phyloP scores from a whole-genome alignment of 78 protist genomes.

The Dictyostelium intermedium region DNA sequence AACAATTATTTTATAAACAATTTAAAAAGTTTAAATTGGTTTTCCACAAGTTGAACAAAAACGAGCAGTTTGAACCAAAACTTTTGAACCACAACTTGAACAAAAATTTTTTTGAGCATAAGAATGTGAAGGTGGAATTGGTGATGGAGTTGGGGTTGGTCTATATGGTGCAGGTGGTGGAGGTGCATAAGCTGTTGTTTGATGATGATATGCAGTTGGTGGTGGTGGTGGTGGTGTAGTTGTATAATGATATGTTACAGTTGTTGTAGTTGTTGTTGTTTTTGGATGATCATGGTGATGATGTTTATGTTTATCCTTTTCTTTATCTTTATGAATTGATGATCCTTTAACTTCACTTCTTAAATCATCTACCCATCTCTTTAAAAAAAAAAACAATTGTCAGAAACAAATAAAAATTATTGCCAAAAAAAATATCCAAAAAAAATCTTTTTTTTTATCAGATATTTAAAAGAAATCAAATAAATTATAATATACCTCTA shows the following conservation, averaged over 20 bases:
- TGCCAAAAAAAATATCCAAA: no score
- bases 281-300: not conserved
- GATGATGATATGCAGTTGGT: not conserved
- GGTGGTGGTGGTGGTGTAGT: not conserved
- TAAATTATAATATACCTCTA: not conserved
- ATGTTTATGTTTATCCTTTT: not conserved
- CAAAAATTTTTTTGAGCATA: not conserved
- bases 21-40: not conserved
- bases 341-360: not conserved
- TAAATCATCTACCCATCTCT: constrained; percentile 1
- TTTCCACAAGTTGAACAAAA: constrained; percentile 5
- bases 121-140: not conserved
- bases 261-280: not conserved
- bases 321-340: not conserved
- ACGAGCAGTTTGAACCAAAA: not conserved
- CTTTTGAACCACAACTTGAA: not conserved
- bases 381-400: not conserved
- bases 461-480: not conserved
- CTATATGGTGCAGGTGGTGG: constrained; percentile 3
- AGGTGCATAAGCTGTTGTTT: not conserved
- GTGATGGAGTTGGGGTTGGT: not conserved
- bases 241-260: not conserved
- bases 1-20: no score
- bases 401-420: not conserved
- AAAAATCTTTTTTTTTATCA: not conserved